Base-by-base conservation (phyloP, 2,329 filamentous ascomycete species). In the Alternaria brassicicola region DNA sequence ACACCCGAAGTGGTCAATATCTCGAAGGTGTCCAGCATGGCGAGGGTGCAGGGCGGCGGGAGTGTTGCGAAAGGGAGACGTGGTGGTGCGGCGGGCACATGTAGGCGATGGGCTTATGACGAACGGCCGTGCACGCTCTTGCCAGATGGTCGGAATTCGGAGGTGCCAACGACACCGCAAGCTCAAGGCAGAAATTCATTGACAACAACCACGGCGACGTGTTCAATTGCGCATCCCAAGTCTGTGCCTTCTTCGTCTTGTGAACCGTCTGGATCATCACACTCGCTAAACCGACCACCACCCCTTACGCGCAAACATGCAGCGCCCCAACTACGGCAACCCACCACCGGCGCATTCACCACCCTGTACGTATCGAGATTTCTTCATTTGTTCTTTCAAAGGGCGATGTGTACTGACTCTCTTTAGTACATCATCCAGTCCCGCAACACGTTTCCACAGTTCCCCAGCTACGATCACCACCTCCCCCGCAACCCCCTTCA, bases 371-470 rank as follows among this genome's bases (percentile, higher is more conserved):
- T 66, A 25, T 10, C 25, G 33, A 15, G 12, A 33, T n/a, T 12
- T n/a, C 10, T 9, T 9, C 12, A n/a, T n/a, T 21, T 2, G 10
- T n/a, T 17, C n/a, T 17, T 17, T 19, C n/a, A 25, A 7, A 19
- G 30, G 12, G 19, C 15, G 26, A 21, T 15, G 23, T 35, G n/a
- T 30, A 25, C 26, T 26, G 13, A 28, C 48, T 55, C 25, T 0
- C 25, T 12, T 4, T 45, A 70, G 67, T 74, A 45, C 95, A 98
- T 80, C 95, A 98, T 78, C 95, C 95, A 57, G 93, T 98, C 58
- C 95, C 95, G 62, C 95, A 99, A 80, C 95, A 99, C 84, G 94
- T 98, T 72, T 98, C 95, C 75, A 96, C 93, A 57, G 95, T 99
- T 48, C 95, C 95, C 42, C 95, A 98, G 81, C 88, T 99, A 77